Percentiles rank a stretch among this genome's conserved stretches.
Conservation (phyloP, 768 basidiomycete species). For the Lactarius evosmus region DNA sequence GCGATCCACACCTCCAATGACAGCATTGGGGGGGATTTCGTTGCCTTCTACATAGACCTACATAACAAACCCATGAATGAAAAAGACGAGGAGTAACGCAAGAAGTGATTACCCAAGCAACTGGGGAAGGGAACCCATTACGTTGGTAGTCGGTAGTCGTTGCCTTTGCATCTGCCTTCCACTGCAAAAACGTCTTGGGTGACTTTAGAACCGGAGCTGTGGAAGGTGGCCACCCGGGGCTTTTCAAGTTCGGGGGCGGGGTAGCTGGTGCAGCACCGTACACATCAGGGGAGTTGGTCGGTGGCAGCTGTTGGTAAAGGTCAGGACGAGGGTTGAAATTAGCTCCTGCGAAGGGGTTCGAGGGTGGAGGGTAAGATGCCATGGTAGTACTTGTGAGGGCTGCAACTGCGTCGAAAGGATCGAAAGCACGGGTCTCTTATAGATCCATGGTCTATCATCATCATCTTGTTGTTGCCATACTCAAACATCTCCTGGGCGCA, state of each 20-base stretch:
- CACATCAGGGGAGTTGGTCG: slow-evolving; percentile 2
- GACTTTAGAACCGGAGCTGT: background rate
- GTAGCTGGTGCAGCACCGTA: background rate
- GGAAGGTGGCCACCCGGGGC: background rate
- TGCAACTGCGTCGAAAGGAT: background rate
- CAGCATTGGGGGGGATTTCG: slow-evolving; percentile 24
- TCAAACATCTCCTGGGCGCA: slow-evolving; percentile 1
- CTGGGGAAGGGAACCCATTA: slow-evolving; percentile 22
- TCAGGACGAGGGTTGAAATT: slow-evolving; percentile 1
- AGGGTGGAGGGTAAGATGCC: slow-evolving; percentile 1
- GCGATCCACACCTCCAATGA: slow-evolving; percentile 26
- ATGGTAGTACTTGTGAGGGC: slow-evolving; percentile 10
- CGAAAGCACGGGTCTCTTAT: slow-evolving; percentile 1
- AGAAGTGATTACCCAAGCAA: slow-evolving; percentile 23
- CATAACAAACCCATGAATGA: background rate
- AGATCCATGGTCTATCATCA: background rate
- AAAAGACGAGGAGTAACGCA: background rate
- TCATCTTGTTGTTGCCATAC: background rate
- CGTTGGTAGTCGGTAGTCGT: slow-evolving; percentile 18
- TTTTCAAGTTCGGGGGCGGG: background rate
- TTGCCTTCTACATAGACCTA: slow-evolving; percentile 25
- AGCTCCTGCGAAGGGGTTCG: slow-evolving; percentile 12
- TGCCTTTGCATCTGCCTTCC: slow-evolving; percentile 20
- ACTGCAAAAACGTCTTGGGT: slow-evolving; percentile 20
- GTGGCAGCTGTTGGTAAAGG: background rate